These are phyloP conservation scores for Flaveria bidentis DNA, from an alignment of 129 eudicot species.

Conservation along the genomic window DNA sequence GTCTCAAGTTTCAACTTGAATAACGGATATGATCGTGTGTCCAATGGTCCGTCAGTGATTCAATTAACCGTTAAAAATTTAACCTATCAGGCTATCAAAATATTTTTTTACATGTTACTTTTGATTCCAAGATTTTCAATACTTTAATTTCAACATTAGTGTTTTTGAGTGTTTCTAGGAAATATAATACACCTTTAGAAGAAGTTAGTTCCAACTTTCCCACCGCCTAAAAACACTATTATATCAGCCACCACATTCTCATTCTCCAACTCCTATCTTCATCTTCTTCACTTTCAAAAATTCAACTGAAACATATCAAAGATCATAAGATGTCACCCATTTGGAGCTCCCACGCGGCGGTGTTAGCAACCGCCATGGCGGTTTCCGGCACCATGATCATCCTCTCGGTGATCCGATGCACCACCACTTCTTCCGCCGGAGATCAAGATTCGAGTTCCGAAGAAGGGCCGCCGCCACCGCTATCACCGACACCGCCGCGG, in stretches of 20 bases:
- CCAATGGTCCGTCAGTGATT: too few species aligned
- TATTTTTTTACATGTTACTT: too few species aligned
- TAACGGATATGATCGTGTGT: too few species aligned
- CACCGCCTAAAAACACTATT: conserved; percentile 20
- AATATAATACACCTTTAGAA: conserved; percentile 12
- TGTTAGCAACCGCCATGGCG: conserved; percentile 60
- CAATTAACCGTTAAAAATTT: too few species aligned
- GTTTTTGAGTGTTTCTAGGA: conserved; percentile 19
- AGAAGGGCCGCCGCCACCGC: neutral
- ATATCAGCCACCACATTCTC: conserved; percentile 10
- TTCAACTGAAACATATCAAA: neutral
- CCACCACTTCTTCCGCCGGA: conserved; percentile 16
- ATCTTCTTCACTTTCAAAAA: neutral
- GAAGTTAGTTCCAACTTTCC: conserved; percentile 23
- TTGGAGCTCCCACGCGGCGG: conserved; percentile 43
- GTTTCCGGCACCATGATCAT: conserved; percentile 54
- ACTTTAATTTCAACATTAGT: neutral
- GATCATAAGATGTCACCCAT: conserved; percentile 36
- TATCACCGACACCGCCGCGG: neutral
- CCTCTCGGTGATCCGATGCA: conserved; percentile 42
- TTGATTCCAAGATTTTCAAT: too few species aligned
- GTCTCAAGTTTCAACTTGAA: too few species aligned
- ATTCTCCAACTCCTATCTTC: neutral
- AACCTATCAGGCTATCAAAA: too few species aligned
- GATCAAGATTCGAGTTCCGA: neutral